Conservation (phyloP, 768 basidiomycete genomes). For the Boletus bicolor region DNA sequence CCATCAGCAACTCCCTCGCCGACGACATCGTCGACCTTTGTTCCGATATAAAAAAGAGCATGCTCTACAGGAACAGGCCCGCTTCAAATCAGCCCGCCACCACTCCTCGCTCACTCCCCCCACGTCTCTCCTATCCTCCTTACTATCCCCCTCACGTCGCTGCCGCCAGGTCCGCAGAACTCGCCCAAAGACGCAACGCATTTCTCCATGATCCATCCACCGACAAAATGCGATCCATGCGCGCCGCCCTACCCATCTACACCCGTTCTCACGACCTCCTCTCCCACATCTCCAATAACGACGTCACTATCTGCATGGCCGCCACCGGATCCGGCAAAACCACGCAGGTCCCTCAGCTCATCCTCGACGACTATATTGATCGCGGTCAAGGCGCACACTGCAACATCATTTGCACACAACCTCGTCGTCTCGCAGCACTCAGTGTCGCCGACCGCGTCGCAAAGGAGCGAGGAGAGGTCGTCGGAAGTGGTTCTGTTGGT, state of each 20-base stretch:
- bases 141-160: conserved; percentile 31
- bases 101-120: not conserved
- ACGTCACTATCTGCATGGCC: conserved; percentile 88
- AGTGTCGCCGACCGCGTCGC: conserved; percentile 90
- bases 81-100: conserved; percentile 20
- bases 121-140: conserved; percentile 23
- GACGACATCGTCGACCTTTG: conserved; percentile 71
- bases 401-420: conserved; percentile 92
- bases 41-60: conserved; percentile 58
- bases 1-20: conserved; percentile 59
- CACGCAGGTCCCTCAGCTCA: conserved; percentile 90
- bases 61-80: conserved; percentile 66
- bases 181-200: conserved; percentile 49
- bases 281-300: conserved; percentile 65
- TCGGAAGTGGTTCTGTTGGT: conserved; percentile 70
- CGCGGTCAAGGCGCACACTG: conserved; percentile 77
- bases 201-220: conserved; percentile 62
- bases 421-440: conserved; percentile 86
- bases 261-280: conserved; percentile 65
- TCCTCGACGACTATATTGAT: conserved; percentile 80
- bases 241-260: conserved; percentile 73
- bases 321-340: conserved; percentile 93
- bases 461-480: conserved; percentile 73
- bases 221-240: conserved; percentile 63
- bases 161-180: conserved; percentile 53